Evolutionary conservation across 2,329 filamentous ascomycete genomes (phyloP).

Genomic region (Aspergillus transmontanensis): DNA sequence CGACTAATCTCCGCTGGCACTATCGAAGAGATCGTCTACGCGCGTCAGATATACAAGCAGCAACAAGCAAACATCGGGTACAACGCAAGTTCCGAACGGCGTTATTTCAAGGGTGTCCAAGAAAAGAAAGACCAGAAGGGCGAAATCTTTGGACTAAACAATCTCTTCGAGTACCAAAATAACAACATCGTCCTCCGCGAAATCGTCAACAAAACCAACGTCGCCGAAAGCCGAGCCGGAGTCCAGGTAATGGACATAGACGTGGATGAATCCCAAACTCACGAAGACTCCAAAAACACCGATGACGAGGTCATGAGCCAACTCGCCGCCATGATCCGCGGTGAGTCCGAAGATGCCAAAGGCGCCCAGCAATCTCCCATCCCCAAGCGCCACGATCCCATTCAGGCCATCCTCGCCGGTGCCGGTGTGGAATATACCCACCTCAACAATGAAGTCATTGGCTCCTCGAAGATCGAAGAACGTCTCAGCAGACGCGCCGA

Average conservation of each 20-base stretch:
- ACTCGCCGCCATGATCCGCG: constrained; percentile 65
- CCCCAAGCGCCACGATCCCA: constrained; percentile 65
- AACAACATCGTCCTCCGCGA: constrained; percentile 83
- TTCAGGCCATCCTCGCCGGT: constrained; percentile 84
- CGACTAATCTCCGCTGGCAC: constrained; percentile 87
- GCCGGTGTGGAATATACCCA: constrained; percentile 95
- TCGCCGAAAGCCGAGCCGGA: constrained; percentile 87
- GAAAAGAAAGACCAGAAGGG: constrained; percentile 80
- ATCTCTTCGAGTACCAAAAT: constrained; percentile 80
- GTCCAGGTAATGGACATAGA: constrained; percentile 79
- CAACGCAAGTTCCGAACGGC: constrained; percentile 84
- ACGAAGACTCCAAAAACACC: constrained; percentile 47
- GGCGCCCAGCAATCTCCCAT: constrained; percentile 27
- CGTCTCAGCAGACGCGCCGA: constrained; percentile 77
- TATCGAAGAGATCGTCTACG: constrained; percentile 96
- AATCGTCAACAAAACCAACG: constrained; percentile 97
- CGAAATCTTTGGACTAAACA: constrained; percentile 88
- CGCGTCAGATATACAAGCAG: constrained; percentile 97
- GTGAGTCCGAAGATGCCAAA: constrained; percentile 33
- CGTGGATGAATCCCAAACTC: constrained; percentile 61
- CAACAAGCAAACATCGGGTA: constrained; percentile 98
- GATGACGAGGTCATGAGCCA: constrained; percentile 72
- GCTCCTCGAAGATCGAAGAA: constrained; percentile 88
- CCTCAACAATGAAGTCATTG: constrained; percentile 93
- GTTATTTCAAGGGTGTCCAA: constrained; percentile 95